Base-by-base conservation (phyloP, 225 moss, liverwort and hornwort genomes). In the Marchantia paleacea region DNA sequence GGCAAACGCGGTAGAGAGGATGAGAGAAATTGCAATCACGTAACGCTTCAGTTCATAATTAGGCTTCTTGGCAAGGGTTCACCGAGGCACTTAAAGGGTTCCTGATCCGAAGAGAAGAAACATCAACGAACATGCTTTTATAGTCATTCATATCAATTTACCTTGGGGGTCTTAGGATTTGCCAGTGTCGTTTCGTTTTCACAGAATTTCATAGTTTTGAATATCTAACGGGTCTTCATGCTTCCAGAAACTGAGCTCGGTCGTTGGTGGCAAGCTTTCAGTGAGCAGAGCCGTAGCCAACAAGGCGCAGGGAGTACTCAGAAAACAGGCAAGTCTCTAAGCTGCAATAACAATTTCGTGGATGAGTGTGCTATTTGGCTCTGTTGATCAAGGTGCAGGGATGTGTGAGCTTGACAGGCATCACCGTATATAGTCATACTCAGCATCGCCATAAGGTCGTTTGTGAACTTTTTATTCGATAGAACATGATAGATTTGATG, bases 251-350 rank as follows among this genome's bases (percentile, higher is more conserved):
- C 6, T 28, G 86, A 86, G 28, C 68, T 86, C 60, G 69, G 74
- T 69, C 86, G 83, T 48, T 86, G 86, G 86, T 86, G 86, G 86
- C 86, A 86, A 69, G 77, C 75, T 39, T 83, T 86, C 69, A 86
- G 83, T 78, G 83, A 83, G 61, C 83, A 81, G 73, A 86, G 47
- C 61, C 86, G 74, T 60, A 28, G 68, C 14, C 78, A 81, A 75
- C 62, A 62, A 63, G 77, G 19, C 22, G 68, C 47, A 48, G 83
- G 54, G 1, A 75, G 52, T 51, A 10, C 50, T 13, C 80, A 69
- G 48, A 83, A 81, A 72, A 62, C 80, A 81, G 66, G 86, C 78
- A 81, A 64, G 65, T 7, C 67, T 0, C 7, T 71, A 20, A 20
- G 16, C 5, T 71, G 39, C 14, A 2, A 18, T 0, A 68, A 30